These are phyloP conservation scores for Akebia trifoliata DNA, from an alignment of 164 flowering plant species.

Conservation along the genomic window DNA sequence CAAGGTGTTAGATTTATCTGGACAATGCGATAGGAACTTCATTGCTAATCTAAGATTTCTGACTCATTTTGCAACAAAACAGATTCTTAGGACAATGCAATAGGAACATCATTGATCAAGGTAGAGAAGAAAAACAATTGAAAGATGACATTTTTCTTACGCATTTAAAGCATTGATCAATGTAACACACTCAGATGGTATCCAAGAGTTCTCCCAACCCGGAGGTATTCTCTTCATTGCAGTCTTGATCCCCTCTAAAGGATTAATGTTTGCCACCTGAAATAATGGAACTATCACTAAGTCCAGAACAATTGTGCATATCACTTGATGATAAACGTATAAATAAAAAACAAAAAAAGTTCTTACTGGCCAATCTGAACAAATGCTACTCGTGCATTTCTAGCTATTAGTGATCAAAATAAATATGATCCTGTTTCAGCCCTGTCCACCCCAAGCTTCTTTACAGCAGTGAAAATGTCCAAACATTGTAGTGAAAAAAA, in stretches of 20 bases:
- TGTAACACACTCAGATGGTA: slow-evolving; percentile 57
- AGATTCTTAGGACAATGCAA: too few species aligned
- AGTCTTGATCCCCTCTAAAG: slow-evolving; percentile 50
- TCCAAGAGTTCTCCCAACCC: slow-evolving; percentile 67
- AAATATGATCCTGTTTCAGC: slow-evolving; percentile 61
- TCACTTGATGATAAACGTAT: too few species aligned
- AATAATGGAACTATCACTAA: slow-evolving; percentile 7
- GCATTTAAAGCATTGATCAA: slow-evolving; percentile 65
- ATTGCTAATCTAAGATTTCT: too few species aligned
- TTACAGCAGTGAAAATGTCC: too few species aligned
- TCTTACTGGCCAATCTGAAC: slow-evolving; percentile 97
- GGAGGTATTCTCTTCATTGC: slow-evolving; percentile 75
- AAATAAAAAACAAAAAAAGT: neutral
- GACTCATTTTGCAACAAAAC: too few species aligned
- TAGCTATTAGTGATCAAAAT: slow-evolving; percentile 70
- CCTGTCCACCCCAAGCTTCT: too few species aligned
- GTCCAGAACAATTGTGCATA: too few species aligned
- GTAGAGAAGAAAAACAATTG: neutral
- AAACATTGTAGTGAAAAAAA: too few species aligned
- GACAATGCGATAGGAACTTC: too few species aligned
- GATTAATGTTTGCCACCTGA: slow-evolving; percentile 80
- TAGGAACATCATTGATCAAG: neutral
- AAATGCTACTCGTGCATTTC: slow-evolving; percentile 53
- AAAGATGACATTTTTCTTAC: slow-evolving; percentile 36
- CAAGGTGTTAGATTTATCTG: too few species aligned